Base-by-base conservation (phyloP, 306 rosid species). In the Echinosophora koreensis region DNA sequence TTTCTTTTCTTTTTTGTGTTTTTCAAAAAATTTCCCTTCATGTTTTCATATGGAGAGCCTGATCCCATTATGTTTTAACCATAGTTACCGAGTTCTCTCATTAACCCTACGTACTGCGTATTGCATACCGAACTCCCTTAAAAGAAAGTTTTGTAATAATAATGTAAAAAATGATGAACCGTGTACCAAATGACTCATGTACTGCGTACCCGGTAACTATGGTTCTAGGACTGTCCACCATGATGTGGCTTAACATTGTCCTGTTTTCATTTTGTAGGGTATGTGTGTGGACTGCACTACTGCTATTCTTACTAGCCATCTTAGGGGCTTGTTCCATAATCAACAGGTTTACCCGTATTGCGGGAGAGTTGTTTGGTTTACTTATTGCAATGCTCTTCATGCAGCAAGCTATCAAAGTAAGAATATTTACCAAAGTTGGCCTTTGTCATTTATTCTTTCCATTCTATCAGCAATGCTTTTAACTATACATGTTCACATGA, bases 381-480 rank as follows among this genome's bases (percentile, higher is more conserved):
- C 98, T 96, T 13, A 96, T 96, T 47, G 97, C 99, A 7, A 92
- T 96, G 98, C 99, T 96, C 78, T 96, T 96, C 86, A 89, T 92
- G 99, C 99, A 96, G 69, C 97, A 96, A 85, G 94, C 99, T 11
- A 74, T 96, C 65, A 91, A 89, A 84, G 99, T 95, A 87, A 82
- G 85, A 70, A 57, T 12, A 14, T 4, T 37, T 38, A 34, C 41
- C 41, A 10, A 69, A 39, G 7, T 15, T 63, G 14, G 73, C 39
- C 46, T 80, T 51, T 49, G 17, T 4, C 44, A 61, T 70, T 22
- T 16, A 1, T 37, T 10, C 14, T 22, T 35, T 70, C 32, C 39
- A 8, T 68, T 68, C 41, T 65, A 15, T 51, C 47, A 34, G 6
- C 12, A 4, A 56, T 51, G 42, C 0, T 17, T 16, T 76, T 50